Base-by-base conservation (phyloP, 768 basidiomycete genomes). In the Tulasnella sp. region DNA sequence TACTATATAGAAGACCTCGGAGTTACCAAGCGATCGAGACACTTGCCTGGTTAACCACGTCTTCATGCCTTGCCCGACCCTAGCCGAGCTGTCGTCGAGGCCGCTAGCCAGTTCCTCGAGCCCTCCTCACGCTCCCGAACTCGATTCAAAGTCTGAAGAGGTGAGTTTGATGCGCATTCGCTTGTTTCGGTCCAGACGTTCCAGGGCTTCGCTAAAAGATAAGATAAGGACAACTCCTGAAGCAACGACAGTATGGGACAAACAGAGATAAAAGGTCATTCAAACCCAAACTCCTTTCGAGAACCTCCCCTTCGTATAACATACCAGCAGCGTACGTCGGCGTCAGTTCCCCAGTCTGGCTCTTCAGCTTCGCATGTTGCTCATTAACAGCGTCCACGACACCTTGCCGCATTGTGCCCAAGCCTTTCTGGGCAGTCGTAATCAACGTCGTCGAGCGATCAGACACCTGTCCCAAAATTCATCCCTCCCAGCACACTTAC, bases 41-140 rank as follows among this genome's bases (percentile, higher is more conserved):
- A 71, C 73, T 41, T 32, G 72, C 73, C 42, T 73, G 41, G 16
- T 7, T 4, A 35, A 62, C 42, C 11, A 73, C 35, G n/a, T 37
- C 47, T 35, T 73, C 47, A 73, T 66, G 14, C 44, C 47, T 41
- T 72, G 40, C 62, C 59, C 64, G 7, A 73, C 44, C 26, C 40
- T 36, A 12, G n/a, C 32, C 44, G 71, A 47, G 32, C 44, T 71
- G 32, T 36, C 42, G 5, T 16, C 17, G 2, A 73, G 32, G 9
- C 39, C 73, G 16, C 62, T 34, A 3, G 32, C 26, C 34, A 73
- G 7, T 0, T n/a, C 17, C 40, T 44, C 69, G 52, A 35, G 63
- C 12, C 37, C 42, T 26, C 59, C 39, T 19, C 64, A 9, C 5
- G 59, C 47, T 3, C 72, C 73, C 8, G 52, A 22, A 29, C 2